phyloP scores from a whole-genome alignment of 208 protist species.

The Acanthamoeba lenticulata region DNA sequence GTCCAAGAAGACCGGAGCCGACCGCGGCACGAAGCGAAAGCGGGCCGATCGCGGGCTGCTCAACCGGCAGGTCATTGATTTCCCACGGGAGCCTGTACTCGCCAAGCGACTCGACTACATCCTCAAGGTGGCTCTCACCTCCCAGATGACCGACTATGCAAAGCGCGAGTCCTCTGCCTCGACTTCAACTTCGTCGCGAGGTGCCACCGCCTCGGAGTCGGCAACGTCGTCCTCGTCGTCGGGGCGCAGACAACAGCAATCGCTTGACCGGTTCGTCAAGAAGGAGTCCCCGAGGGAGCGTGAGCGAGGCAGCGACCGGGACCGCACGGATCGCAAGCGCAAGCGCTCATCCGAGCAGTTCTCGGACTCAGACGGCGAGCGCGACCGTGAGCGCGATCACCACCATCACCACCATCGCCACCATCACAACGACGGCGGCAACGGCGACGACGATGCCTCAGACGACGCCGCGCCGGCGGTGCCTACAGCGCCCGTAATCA shows the following conservation, averaged over 20 bases:
- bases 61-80: conserved; percentile 42
- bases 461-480: too few species aligned
- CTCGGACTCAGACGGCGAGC: neutral
- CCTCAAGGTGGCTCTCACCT: conserved; percentile 35
- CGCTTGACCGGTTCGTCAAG: conserved; percentile 59
- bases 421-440: too few species aligned
- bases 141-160: conserved; percentile 11
- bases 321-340: neutral
- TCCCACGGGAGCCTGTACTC: conserved; percentile 46
- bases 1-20: neutral
- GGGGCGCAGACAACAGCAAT: neutral
- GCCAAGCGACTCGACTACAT: conserved; percentile 63
- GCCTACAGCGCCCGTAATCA: too few species aligned
- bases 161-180: neutral
- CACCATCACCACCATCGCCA: too few species aligned
- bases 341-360: neutral
- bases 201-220: neutral
- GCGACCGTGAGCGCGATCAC: neutral
- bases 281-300: neutral
- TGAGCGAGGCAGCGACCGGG: neutral
- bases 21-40: neutral
- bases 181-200: neutral
- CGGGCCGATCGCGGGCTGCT: neutral
- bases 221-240: neutral
- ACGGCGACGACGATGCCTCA: too few species aligned